Base-by-base conservation (phyloP, 2,329 filamentous ascomycete species). In the Fusarium sp. region DNA sequence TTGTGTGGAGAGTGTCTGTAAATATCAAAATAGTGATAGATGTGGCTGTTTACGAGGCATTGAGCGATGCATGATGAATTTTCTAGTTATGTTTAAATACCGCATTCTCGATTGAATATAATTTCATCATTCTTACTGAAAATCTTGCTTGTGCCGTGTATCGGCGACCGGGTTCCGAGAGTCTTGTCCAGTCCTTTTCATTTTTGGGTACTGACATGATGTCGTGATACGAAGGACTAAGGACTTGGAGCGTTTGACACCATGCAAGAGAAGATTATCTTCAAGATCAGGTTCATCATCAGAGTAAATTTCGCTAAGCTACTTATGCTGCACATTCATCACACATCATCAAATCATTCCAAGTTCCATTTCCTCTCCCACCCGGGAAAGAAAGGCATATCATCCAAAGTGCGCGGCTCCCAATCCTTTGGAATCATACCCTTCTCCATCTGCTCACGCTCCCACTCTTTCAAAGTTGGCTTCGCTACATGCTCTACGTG, bases 401-500 rank as follows among this genome's bases (percentile, higher is more conserved):
- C 93, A 13, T 91, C 90, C 68, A 97, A 80, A 0, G 94, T 97
- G 61, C 85, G 84, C 3, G 89, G 88, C 76, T 91, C 86, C 94
- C 93, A 95, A 22, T 87, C 86, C 68, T 84, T 82, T 61, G 88
- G 85, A 6, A 94, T 85, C 66, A 92, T 33, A 0, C 92, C 92
- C 11, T 85, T 87, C 57, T 89, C 87, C 11, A 90, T 83, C 83
- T 97, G 94, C 81, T 93, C 92, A 54, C 81, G 84, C 47, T 89
- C 89, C 84, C 89, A 97, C 72, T 84, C 79, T 76, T 91, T 88
- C 69, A 97, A 78, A 0, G 87, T 86, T 0, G 93, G 92, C 58
- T 94, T 84, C 0, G 91, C 89, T 0, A 95, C 88, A 82, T 95
- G 92, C 80, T 95, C 91, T 2, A 92, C 91, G 81, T 95, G 93